A percentile compares a stretch with the other conserved stretches of the same genome.
Conservation (phyloP, 805 yeast species). For the Cyberlindnera americana region DNA sequence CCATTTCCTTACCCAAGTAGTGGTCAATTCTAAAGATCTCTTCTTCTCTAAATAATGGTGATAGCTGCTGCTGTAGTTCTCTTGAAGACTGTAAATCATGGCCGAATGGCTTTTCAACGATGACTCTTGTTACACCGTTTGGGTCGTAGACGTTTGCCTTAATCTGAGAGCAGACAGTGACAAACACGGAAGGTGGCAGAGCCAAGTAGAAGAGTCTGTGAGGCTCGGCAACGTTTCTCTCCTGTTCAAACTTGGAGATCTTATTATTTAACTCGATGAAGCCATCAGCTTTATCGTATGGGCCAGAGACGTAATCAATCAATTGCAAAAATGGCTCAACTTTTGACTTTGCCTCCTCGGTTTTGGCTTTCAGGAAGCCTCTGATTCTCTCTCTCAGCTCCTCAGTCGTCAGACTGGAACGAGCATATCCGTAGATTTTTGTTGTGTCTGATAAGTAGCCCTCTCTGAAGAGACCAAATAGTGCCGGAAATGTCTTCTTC, state of each 20-base stretch:
- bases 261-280: conserved; percentile 51
- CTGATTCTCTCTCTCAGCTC: conserved; percentile 68
- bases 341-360: conserved; percentile 38
- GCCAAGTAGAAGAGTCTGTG: conserved; percentile 92
- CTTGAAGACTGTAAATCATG: conserved; percentile 80
- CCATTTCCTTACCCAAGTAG: conserved; percentile 97
- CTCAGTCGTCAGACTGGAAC: conserved; percentile 66
- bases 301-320: conserved; percentile 69
- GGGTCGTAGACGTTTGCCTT: conserved; percentile 65
- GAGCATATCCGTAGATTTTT: conserved; percentile 87
- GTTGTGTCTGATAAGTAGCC: conserved; percentile 70
- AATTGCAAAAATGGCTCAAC: conserved; percentile 62
- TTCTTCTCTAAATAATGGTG: conserved; percentile 86
- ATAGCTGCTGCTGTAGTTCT: conserved; percentile 68
- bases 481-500: conserved; percentile 90
- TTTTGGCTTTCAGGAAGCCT: conserved; percentile 55
- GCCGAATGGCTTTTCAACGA: conserved; percentile 97
- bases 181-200: conserved; percentile 90
- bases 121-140: conserved; percentile 71
- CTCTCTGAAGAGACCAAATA: conserved; percentile 71
- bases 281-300: conserved; percentile 80
- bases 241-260: conserved; percentile 57
- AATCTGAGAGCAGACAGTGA: conserved; percentile 68
- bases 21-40: conserved; percentile 96
- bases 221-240: conserved; percentile 43